Base-by-base conservation (phyloP, 257 asterid genomes). In the Fraxinus pennsylvanica region DNA sequence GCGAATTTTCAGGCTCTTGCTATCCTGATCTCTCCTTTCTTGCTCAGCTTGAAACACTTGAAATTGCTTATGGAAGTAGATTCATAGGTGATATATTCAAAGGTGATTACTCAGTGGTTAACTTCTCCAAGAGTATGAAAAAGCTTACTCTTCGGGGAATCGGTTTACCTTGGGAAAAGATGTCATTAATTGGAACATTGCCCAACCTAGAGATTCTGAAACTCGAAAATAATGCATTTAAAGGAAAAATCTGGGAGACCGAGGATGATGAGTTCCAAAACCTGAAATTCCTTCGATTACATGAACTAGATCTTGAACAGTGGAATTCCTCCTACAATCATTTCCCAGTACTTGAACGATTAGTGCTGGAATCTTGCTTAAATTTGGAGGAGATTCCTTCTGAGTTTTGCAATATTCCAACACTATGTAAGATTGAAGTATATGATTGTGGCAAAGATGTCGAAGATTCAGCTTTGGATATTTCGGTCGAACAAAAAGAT, bases 331-430 rank as follows among this genome's bases (percentile, higher is more conserved):
- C 72, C 6, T 6, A 12, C n/a, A 72, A 78, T 59, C 36, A 47
- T 35, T 71, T 77, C 15, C 80, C 80, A 2, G 10, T 6, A 17
- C 80, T 77, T 25, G 80, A 78, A 52, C 57, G 29, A 19, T 30
- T 78, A 21, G 66, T 72, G 29, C 6, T 78, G 32, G 21, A 1
- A 27, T 17, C 9, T 38, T 78, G 82, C 72, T 22, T 25, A 14
- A 43, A 63, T 2, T 73, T 78, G 54, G 73, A 38, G 32, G 38
- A 8, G 67, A 67, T 78, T 35, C 77, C 82, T 43, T 29, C 17
- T 30, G 7, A 17, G 25, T 71, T 78, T 15, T 6, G 27, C 7
- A 27, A 61, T 3, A 72, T 57, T 33, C 35, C 14, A 27, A 78
- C 82, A 12, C 27, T 72, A 50, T 73, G 41, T 47, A 39, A 19